These are phyloP conservation scores for Penicillium crustosum DNA, from an alignment of 2,329 filamentous ascomycete genomes.

Conservation along the genomic window DNA sequence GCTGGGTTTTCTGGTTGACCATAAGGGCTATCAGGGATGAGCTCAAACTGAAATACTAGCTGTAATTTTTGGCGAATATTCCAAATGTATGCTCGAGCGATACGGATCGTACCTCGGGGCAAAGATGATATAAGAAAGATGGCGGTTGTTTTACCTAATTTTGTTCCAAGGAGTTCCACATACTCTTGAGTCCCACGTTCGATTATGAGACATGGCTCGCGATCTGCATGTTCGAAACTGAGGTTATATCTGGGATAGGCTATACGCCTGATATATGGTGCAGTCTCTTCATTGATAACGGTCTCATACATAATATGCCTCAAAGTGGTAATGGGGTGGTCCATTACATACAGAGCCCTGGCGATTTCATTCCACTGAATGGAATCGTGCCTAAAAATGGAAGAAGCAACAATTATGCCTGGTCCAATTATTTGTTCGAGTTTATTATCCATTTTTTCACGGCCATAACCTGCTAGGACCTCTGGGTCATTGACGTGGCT, in stretches of 20 bases:
- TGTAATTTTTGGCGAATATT: no score
- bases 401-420: neutral
- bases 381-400: neutral
- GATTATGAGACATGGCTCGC: neutral
- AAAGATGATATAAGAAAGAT: neutral
- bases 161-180: neutral
- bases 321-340: neutral
- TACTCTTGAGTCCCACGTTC: neutral
- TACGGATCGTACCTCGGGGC: neutral
- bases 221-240: accelerated
- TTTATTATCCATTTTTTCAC: neutral
- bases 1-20: neutral
- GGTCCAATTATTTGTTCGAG: neutral
- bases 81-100: neutral
- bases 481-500: neutral
- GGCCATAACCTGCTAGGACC: no score
- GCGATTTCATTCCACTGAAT: neutral
- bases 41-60: neutral
- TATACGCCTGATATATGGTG: neutral
- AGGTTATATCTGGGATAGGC: neutral
- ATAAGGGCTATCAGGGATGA: neutral
- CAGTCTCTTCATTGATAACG: neutral
- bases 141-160: neutral
- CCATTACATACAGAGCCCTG: neutral
- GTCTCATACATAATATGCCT: neutral